These are phyloP conservation scores for Leccinum colubrinum DNA, from an alignment of 1,284 basidiomycete species.

Conservation along the genomic window DNA sequence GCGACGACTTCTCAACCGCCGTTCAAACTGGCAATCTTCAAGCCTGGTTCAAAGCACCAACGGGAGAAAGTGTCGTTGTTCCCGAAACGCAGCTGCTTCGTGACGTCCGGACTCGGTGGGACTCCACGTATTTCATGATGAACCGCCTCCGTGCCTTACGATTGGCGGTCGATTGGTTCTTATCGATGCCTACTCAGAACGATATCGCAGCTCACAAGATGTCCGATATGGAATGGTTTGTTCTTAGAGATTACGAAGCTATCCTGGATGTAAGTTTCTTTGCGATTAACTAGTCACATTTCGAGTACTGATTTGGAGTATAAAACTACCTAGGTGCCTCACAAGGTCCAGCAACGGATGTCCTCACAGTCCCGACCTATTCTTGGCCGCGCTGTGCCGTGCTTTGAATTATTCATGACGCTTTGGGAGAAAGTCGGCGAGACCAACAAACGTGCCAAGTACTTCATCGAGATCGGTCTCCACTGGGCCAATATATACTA, in stretches of 20 bases:
- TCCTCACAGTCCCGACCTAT: background rate
- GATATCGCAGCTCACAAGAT: too few relatives aligned
- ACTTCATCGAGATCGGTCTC: background rate
- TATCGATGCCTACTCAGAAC: too few relatives aligned
- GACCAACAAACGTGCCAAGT: background rate
- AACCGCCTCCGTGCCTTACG: too few relatives aligned
- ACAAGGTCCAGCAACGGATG: background rate
- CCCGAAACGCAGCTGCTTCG: background rate
- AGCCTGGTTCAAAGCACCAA: background rate
- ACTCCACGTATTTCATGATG: background rate
- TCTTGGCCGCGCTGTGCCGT: background rate
- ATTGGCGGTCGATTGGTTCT: too few relatives aligned
- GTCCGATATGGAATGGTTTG: too few relatives aligned
- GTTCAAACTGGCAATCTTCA: background rate
- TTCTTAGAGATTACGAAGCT: too few relatives aligned
- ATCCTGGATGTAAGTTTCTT: too few relatives aligned
- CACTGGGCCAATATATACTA: background rate
- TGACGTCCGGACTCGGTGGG: background rate
- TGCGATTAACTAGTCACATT: too few relatives aligned
- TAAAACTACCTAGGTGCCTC: too few relatives aligned
- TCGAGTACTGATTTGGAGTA: too few relatives aligned
- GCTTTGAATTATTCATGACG: background rate
- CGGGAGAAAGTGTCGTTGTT: background rate
- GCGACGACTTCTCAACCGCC: background rate
- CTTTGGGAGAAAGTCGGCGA: background rate